Conservation (phyloP, 106 monocot species). For the Acorus calamus region DNA sequence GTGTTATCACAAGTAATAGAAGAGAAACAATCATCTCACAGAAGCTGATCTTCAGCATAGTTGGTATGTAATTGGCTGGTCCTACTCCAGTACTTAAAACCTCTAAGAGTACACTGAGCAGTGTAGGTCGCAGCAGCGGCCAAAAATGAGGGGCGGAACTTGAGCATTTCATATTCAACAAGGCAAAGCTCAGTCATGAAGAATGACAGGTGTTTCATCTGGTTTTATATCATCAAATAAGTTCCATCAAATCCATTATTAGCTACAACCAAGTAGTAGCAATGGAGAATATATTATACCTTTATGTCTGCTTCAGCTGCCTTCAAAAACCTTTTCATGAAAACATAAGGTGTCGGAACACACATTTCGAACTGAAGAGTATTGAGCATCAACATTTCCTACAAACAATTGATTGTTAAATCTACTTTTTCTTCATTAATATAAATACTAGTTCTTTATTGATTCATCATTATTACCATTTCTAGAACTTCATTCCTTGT, state of each 20-base stretch:
- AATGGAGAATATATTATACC: slow-evolving; percentile 17
- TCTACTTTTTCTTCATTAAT: too few species aligned
- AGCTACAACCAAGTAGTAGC: too few species aligned
- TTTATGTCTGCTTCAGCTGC: slow-evolving; percentile 70
- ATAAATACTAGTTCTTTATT: too few species aligned
- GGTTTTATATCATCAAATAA: neutral
- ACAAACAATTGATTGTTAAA: neutral
- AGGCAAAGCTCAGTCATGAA: slow-evolving; percentile 21
- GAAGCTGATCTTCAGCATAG: too few species aligned
- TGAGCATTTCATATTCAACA: slow-evolving; percentile 82
- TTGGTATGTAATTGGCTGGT: too few species aligned
- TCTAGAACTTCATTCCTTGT: slow-evolving; percentile 63
- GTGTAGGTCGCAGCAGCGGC: slow-evolving; percentile 90
- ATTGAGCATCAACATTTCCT: slow-evolving; percentile 78
- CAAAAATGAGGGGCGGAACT: slow-evolving; percentile 60
- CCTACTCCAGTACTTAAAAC: slow-evolving; percentile 27
- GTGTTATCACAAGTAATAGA: neutral
- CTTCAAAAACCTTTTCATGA: slow-evolving; percentile 90
- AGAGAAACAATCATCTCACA: neutral
- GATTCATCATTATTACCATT: slow-evolving; percentile 42
- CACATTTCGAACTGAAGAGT: slow-evolving; percentile 80
- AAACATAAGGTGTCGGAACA: slow-evolving; percentile 78
- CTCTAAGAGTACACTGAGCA: slow-evolving; percentile 62
- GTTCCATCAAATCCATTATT: neutral
- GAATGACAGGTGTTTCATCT: slow-evolving; percentile 20